These are phyloP conservation scores for Avena sativa DNA, from an alignment of 176 grass and related monocot genomes.

Conservation along the genomic window DNA sequence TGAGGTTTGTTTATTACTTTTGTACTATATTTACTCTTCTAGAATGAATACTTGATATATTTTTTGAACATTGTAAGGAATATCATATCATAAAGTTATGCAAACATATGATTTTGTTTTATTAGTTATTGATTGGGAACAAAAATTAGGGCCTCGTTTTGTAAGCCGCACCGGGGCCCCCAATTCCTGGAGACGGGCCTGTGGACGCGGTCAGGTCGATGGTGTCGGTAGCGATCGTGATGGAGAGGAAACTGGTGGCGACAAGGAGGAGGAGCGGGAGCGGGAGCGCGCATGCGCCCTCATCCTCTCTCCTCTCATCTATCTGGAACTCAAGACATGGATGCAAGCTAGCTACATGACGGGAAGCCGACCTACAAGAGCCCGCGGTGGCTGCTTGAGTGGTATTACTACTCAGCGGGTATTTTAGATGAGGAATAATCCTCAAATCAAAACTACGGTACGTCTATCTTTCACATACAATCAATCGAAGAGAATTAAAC, in stretches of 20 bases:
- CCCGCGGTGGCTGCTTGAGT: neutral
- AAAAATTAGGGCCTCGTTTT: too few species aligned
- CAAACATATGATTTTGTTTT: too few species aligned
- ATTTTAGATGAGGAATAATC: neutral
- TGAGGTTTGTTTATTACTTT: too few species aligned
- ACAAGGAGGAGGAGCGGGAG: neutral
- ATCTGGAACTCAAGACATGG: neutral
- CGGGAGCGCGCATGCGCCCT: neutral
- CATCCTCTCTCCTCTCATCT: neutral
- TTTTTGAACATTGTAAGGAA: too few species aligned
- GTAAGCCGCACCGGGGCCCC: too few species aligned
- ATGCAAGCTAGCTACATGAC: neutral
- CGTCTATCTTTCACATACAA: too few species aligned
- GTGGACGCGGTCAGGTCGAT: slow-evolving; percentile 6
- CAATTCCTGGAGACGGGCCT: too few species aligned
- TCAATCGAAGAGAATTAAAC: too few species aligned
- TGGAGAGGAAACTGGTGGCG: neutral
- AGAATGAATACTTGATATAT: too few species aligned
- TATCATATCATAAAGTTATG: too few species aligned
- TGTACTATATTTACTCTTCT: too few species aligned
- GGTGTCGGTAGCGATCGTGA: neutral
- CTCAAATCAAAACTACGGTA: neutral
- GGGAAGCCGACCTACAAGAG: neutral
- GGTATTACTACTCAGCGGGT: neutral
- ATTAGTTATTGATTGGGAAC: too few species aligned